phyloP scores from a whole-genome alignment of 2,329 filamentous ascomycete genomes.

The Ceratocystis huliohia region DNA sequence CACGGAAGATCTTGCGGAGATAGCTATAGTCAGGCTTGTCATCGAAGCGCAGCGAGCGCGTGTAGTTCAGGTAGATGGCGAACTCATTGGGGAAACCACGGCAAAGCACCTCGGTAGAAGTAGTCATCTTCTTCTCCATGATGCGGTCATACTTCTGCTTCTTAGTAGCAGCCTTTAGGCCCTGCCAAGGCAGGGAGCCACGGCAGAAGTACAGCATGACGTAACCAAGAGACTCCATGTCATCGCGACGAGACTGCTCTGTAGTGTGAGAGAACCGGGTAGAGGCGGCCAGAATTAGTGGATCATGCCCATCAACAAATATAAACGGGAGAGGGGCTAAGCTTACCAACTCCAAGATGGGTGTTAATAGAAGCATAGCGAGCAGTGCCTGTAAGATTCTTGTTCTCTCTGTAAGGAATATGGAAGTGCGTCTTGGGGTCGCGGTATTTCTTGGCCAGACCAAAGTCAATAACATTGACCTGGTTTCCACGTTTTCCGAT shows the following conservation, averaged over 20 bases:
- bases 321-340: neutral
- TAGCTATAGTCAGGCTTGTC: constrained; percentile 99
- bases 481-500: constrained; percentile 99
- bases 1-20: constrained; percentile 99
- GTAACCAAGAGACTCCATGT: constrained; percentile 98
- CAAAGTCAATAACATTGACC: constrained; percentile 98
- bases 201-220: constrained; percentile 99
- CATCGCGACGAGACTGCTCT: constrained; percentile 96
- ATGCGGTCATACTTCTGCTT: constrained; percentile 99
- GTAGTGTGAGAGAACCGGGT: neutral
- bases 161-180: constrained; percentile 94
- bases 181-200: constrained; percentile 96
- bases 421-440: constrained; percentile 99
- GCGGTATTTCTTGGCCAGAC: constrained; percentile 98
- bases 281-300: neutral
- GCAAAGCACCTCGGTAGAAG: constrained; percentile 94
- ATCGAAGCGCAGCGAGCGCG: constrained; percentile 92
- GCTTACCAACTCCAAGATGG: constrained; percentile 78
- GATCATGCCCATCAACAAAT: too few relatives aligned
- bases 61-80: constrained; percentile 99
- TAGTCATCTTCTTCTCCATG: constrained; percentile 99
- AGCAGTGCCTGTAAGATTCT: constrained; percentile 97
- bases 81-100: constrained; percentile 99
- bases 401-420: constrained; percentile 99
- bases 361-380: constrained; percentile 99